Percentiles rank a stretch among this genome's conserved stretches.
phyloP scores from a whole-genome alignment of 768 basidiomycete species.

The Suillus lakei region DNA sequence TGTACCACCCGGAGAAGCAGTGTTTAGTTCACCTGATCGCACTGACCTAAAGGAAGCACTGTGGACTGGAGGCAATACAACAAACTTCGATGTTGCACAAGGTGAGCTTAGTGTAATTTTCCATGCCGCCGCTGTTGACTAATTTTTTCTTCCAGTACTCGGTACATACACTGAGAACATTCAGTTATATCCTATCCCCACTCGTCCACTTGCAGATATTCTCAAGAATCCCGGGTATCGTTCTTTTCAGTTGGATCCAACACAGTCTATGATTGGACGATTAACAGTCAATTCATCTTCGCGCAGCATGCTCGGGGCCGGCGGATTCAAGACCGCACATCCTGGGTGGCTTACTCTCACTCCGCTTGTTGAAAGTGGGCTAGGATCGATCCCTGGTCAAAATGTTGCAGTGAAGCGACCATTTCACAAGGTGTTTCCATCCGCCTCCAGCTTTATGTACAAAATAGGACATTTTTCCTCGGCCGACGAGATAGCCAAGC shows the following conservation, averaged over 20 bases:
- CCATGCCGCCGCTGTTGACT: neutral
- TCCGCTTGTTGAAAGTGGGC: neutral
- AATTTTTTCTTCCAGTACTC: neutral
- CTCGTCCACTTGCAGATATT: neutral
- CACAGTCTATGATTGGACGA: neutral
- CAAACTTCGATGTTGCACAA: neutral
- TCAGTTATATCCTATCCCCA: slow-evolving; percentile 2
- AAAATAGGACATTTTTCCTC: neutral
- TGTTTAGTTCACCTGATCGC: neutral
- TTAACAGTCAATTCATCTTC: neutral
- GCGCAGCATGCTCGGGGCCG: neutral
- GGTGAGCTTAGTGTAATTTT: neutral
- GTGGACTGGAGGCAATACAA: neutral
- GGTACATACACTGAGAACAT: neutral
- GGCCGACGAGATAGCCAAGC: slow-evolving; percentile 2
- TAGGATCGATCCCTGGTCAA: neutral
- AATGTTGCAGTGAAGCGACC: slow-evolving; percentile 5
- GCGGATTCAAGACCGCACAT: slow-evolving; percentile 8
- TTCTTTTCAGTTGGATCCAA: neutral
- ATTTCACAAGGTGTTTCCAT: neutral
- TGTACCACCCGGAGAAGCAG: neutral
- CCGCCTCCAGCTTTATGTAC: neutral
- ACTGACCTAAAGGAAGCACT: slow-evolving; percentile 5
- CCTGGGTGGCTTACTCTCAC: neutral
- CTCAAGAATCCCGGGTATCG: neutral